A percentile compares a stretch with the other conserved stretches of the same genome.
Evolutionary conservation across 2,329 filamentous ascomycete genomes (phyloP).

Genomic region (Trichocomaceae sp.): DNA sequence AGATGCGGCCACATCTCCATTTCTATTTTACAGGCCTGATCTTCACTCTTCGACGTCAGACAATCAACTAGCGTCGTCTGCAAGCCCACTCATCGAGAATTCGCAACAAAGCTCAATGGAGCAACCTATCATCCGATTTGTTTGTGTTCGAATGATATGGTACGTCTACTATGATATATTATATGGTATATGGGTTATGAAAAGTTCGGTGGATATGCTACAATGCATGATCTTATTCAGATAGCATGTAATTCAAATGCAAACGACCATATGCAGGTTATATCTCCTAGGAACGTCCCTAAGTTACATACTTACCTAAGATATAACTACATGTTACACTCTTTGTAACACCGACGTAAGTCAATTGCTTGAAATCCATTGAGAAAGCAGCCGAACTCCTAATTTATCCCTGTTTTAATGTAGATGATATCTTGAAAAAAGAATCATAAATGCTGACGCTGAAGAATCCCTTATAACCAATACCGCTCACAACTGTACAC

Average conservation of each 20-base stretch:
- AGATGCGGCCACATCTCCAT: neutral
- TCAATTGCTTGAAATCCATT: neutral
- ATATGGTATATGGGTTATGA: slow-evolving; percentile 5
- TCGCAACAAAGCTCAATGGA: neutral
- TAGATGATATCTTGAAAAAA: neutral
- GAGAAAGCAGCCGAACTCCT: neutral
- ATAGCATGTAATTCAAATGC: neutral
- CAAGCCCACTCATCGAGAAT: neutral
- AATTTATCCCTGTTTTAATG: neutral
- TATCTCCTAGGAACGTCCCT: neutral
- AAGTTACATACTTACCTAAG: too few species aligned
- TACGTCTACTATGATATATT: neutral
- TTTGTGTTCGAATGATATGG: neutral
- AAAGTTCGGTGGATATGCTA: slow-evolving; percentile 4
- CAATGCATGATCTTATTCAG: slow-evolving; percentile 9
- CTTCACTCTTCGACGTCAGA: neutral
- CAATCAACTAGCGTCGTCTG: neutral
- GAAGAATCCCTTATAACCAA: neutral
- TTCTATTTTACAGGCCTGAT: neutral
- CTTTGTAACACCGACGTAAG: neutral
- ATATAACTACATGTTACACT: neutral
- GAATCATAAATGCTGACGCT: neutral
- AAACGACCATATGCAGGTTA: neutral
- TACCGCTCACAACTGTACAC: neutral
- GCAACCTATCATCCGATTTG: neutral